These are phyloP conservation scores for Zymoseptoria pseudotritici DNA, from an alignment of 2,329 filamentous ascomycete species.

Conservation along the genomic window DNA sequence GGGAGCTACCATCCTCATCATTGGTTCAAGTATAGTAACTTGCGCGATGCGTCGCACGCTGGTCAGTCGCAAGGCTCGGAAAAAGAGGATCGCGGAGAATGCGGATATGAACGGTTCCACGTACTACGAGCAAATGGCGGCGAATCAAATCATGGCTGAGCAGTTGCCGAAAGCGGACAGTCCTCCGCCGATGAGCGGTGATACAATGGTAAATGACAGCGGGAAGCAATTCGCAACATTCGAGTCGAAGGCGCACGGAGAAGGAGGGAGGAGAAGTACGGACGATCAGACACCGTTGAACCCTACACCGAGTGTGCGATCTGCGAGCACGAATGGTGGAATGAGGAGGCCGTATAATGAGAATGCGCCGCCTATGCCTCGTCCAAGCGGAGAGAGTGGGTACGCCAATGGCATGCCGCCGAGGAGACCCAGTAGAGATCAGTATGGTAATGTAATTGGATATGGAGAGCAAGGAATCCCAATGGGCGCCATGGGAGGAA, in stretches of 20 bases:
- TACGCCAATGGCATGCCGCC: slow-evolving; percentile 26
- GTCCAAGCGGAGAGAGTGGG: slow-evolving; percentile 20
- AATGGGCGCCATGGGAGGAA: slow-evolving; percentile 25
- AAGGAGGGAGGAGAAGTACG: slow-evolving; percentile 32
- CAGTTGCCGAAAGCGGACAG: slow-evolving; percentile 45
- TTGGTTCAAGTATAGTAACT: slow-evolving; percentile 73
- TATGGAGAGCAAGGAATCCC: slow-evolving; percentile 24
- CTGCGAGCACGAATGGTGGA: slow-evolving; percentile 29
- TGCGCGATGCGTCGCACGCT: slow-evolving; percentile 92
- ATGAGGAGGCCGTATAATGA: slow-evolving; percentile 31
- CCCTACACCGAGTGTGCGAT: slow-evolving; percentile 47
- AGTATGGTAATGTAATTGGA: slow-evolving; percentile 54
- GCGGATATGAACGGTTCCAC: slow-evolving; percentile 95
- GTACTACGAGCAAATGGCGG: slow-evolving; percentile 56
- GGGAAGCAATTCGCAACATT: slow-evolving; percentile 55
- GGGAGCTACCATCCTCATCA: slow-evolving; percentile 77
- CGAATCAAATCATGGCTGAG: slow-evolving; percentile 33
- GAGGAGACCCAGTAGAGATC: slow-evolving; percentile 45
- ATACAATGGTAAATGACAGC: slow-evolving; percentile 51
- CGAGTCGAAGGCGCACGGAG: slow-evolving; percentile 40
- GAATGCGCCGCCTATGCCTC: slow-evolving; percentile 33
- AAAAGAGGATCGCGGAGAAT: slow-evolving; percentile 85
- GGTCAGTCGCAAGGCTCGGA: slow-evolving; percentile 85
- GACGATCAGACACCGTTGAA: slow-evolving; percentile 69
- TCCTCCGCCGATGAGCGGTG: slow-evolving; percentile 44